These are phyloP conservation scores for Hypoxylon sp. DNA, from an alignment of 2,329 filamentous ascomycete species.

Conservation along the genomic window DNA sequence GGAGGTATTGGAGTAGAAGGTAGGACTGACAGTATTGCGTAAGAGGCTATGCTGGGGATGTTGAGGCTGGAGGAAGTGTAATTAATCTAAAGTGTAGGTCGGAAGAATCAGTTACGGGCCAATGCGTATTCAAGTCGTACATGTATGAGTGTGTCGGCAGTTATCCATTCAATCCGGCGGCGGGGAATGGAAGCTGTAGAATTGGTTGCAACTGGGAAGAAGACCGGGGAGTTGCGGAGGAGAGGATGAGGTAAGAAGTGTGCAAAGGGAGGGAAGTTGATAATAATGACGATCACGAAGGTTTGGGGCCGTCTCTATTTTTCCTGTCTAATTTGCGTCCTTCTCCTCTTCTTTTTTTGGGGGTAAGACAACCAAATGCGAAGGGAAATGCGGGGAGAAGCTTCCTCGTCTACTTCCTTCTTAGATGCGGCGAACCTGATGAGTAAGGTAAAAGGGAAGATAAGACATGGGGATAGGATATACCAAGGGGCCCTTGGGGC, in stretches of 20 bases:
- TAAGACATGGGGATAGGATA: conserved; percentile 35
- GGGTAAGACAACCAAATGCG: conserved; percentile 26
- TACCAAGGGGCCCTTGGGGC: conserved; percentile 29
- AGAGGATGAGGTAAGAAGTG: conserved; percentile 46
- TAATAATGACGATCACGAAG: conserved; percentile 44
- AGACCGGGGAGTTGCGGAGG: conserved; percentile 33
- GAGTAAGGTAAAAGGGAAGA: conserved; percentile 37
- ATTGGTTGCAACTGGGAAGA: conserved; percentile 31
- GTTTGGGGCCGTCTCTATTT: conserved; percentile 39
- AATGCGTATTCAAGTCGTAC: conserved; percentile 39
- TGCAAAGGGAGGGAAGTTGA: conserved; percentile 37
- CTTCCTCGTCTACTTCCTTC: conserved; percentile 34
- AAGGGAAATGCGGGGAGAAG: conserved; percentile 47
- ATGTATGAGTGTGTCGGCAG: conserved; percentile 44
- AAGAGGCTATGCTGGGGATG: conserved; percentile 47
- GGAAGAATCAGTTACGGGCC: conserved; percentile 44
- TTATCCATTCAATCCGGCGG: conserved; percentile 38
- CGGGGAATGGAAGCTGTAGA: conserved; percentile 29
- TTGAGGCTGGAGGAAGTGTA: conserved; percentile 38
- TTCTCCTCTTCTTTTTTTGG: conserved; percentile 43
- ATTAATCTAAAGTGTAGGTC: conserved; percentile 46
- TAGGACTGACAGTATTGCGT: conserved; percentile 44
- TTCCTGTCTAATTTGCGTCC: conserved; percentile 19
- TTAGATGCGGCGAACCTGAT: conserved; percentile 40
- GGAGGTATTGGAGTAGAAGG: conserved; percentile 50